Percentiles rank a stretch among this genome's conserved stretches.
Conservation (phyloP, 352 stramenopile genomes). For the Thalassiosira livingstoniorum region DNA sequence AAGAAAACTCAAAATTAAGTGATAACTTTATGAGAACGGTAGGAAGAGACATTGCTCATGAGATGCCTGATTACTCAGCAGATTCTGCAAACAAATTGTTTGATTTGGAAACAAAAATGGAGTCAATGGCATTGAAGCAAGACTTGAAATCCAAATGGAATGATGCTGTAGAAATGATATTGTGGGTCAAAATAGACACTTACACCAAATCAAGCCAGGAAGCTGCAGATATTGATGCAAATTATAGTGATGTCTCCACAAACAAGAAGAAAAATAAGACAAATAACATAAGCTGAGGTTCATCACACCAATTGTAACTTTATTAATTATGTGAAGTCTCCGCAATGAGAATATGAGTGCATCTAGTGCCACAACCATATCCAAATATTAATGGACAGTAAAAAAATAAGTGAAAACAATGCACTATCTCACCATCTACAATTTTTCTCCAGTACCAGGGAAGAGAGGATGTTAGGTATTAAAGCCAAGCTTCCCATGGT, state of each 20-base stretch:
- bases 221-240: not conserved
- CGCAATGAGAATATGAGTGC: not conserved
- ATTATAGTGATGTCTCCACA: no score
- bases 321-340: not conserved
- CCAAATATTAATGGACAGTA: conserved; percentile 3
- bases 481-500: not conserved
- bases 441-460: not conserved
- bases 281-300: not conserved
- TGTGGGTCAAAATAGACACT: not conserved
- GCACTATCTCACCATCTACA: not conserved
- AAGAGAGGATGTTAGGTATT: not conserved
- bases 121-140: not conserved
- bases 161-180: not conserved
- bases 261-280: no score
- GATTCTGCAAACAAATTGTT: not conserved
- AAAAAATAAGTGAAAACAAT: conserved; percentile 1
- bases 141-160: not conserved
- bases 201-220: not conserved
- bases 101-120: not conserved
- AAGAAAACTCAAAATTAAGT: no score
- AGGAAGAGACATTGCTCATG: not conserved
- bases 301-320: not conserved
- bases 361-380: not conserved
- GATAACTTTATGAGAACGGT: no score
- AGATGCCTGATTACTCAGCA: conserved; percentile 7